Evolutionary conservation across 208 protist species (phyloP).

Genomic region (Strigomonas culicis): DNA sequence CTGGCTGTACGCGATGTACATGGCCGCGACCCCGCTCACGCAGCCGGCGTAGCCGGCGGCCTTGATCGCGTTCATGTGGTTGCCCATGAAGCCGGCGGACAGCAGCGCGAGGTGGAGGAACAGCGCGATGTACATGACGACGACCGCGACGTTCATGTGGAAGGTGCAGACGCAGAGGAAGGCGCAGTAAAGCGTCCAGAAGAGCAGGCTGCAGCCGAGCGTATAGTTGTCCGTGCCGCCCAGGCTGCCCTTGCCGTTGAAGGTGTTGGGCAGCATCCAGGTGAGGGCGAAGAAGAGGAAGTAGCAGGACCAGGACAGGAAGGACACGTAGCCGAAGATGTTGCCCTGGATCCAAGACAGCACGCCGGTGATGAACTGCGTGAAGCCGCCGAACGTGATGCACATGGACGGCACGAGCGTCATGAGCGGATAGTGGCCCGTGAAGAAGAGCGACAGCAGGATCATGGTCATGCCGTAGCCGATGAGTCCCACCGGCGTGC

Average conservation of each 20-base stretch:
- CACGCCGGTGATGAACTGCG: conserved; percentile 54
- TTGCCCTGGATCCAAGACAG: conserved; percentile 46
- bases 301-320: conserved; percentile 9
- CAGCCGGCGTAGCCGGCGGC: not conserved
- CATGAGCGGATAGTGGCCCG: conserved; percentile 28
- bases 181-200: not conserved
- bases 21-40: not conserved
- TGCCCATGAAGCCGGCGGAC: not conserved
- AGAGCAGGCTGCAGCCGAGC: not conserved
- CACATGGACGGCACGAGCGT: conserved; percentile 32
- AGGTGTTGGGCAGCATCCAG: not conserved
- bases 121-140: not conserved
- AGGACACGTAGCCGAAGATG: conserved; percentile 47
- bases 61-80: conserved; percentile 1
- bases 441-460: conserved; percentile 51
- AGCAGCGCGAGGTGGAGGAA: not conserved
- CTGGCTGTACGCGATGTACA: not conserved
- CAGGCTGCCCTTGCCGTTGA: not conserved
- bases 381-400: conserved; percentile 45
- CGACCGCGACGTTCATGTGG: not conserved
- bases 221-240: not conserved
- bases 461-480: conserved; percentile 64
- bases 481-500: conserved; percentile 33
- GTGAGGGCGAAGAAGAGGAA: not conserved
- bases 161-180: not conserved